These are phyloP conservation scores for Escallonia herrerae DNA, from an alignment of 129 eudicot genomes.

Conservation along the genomic window DNA sequence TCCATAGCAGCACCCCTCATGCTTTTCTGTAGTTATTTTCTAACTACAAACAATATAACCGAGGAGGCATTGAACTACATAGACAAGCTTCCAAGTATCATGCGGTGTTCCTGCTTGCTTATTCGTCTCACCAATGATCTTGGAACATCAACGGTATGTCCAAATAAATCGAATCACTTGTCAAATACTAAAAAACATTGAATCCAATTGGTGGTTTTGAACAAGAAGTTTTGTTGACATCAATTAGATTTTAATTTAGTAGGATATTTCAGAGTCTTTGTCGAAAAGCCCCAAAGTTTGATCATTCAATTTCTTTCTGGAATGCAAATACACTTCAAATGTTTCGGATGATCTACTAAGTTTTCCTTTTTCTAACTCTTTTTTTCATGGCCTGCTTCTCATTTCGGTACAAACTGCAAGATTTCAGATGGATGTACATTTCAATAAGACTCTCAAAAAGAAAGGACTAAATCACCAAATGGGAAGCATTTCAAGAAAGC, in stretches of 20 bases:
- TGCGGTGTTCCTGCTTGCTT: not conserved
- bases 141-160: conserved; percentile 21
- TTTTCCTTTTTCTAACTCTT: too few relatives aligned
- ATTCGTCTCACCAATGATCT: conserved; percentile 21
- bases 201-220: too few relatives aligned
- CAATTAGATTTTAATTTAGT: too few relatives aligned
- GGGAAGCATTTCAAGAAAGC: not conserved
- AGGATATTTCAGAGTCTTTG: too few relatives aligned
- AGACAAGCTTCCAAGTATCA: not conserved
- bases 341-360: too few relatives aligned
- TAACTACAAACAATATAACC: not conserved
- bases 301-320: too few relatives aligned
- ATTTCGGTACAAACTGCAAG: too few relatives aligned
- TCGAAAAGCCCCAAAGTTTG: too few relatives aligned
- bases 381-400: too few relatives aligned
- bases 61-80: not conserved
- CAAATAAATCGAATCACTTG: not conserved
- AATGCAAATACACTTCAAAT: too few relatives aligned
- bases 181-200: not conserved
- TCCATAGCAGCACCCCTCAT: not conserved
- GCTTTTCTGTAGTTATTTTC: not conserved
- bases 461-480: not conserved
- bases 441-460: not conserved
- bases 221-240: too few relatives aligned
- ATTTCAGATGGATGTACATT: too few relatives aligned